Conservation (phyloP, 2,329 filamentous ascomycete species). For the Fusarium brachygibbosum region DNA sequence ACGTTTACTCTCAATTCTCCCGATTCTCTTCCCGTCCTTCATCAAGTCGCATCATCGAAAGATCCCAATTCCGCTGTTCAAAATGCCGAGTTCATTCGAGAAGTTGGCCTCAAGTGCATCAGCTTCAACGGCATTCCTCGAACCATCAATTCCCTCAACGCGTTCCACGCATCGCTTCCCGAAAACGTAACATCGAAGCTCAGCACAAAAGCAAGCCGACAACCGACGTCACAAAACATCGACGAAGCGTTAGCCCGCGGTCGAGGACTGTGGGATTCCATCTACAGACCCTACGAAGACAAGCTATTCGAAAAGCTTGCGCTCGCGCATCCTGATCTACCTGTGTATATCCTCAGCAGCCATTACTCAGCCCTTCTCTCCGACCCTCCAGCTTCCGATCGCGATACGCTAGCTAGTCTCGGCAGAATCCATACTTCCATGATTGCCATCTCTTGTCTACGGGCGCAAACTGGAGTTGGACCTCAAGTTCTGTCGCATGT, state of each 20-base stretch:
- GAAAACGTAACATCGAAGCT: slow-evolving; percentile 66
- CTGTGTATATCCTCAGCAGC: slow-evolving; percentile 80
- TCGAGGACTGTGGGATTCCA: slow-evolving; percentile 77
- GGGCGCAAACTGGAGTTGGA: slow-evolving; percentile 84
- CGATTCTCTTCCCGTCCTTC: slow-evolving; percentile 76
- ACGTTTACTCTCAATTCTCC: slow-evolving; percentile 91
- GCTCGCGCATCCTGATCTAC: slow-evolving; percentile 83
- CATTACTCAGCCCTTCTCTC: slow-evolving; percentile 82
- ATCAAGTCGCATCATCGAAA: slow-evolving; percentile 61
- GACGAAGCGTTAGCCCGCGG: slow-evolving; percentile 69
- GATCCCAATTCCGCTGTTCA: slow-evolving; percentile 53
- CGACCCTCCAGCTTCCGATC: slow-evolving; percentile 67
- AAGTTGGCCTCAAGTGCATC: slow-evolving; percentile 82
- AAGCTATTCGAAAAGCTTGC: slow-evolving; percentile 80
- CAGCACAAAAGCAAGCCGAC: slow-evolving; percentile 68
- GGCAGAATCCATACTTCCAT: slow-evolving; percentile 80
- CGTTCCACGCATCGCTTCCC: slow-evolving; percentile 75
- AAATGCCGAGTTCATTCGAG: slow-evolving; percentile 79
- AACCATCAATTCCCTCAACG: slow-evolving; percentile 84
- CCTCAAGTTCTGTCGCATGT: slow-evolving; percentile 87
- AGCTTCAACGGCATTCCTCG: slow-evolving; percentile 86
- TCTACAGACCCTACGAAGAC: slow-evolving; percentile 80
- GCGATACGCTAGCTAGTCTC: slow-evolving; percentile 64
- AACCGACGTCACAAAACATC: slow-evolving; percentile 66
- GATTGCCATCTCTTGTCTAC: slow-evolving; percentile 79